Base-by-base conservation (phyloP, 2,329 filamentous ascomycete species). In the Talaromyces verruculosus region DNA sequence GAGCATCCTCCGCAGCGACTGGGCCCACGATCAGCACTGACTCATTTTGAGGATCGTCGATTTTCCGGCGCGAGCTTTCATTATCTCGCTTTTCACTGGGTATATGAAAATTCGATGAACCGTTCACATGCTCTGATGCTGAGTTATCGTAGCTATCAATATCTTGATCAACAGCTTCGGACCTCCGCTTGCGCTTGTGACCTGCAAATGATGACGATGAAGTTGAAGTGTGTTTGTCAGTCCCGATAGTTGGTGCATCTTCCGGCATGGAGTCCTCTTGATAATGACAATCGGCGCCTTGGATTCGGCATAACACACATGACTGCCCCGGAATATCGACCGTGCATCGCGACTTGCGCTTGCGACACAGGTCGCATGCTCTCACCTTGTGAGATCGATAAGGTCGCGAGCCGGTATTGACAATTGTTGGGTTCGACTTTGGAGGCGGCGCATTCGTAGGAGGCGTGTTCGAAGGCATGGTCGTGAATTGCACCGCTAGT, bases 351-450 rank as follows among this genome's bases (percentile, higher is more conserved):
- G 85, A 87, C 73, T 88, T 88, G 67, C 87, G 82, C 67, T 83
- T 83, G 63, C 87, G 82, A 71, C 87, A 89, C 15, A 85, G 78
- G 62, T 85, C 77, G 75, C 87, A 89, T 8, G 87, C 87, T 60
- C 86, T 85, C 45, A 84, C 83, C 67, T 87, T 82, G 75, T 88
- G 87, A 7, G 86, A 88, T 67, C 87, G 80, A 71, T 88, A 88
- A 2, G 86, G 87, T 53, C 87, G 80, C 61, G 80, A 75, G 17
- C 78, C 78, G 57, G 78, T 76, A 66, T 79, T 79, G 68, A 80
- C 76, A 22, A 75, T 72, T 57, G 75, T 72, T 19, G 77, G 75
- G 37, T 74, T 71, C 47, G 73, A 68, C 67, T 78, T 78, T 45
- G 75, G 10, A 25, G 65, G 33, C 13, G 65, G 28, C 19, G 33